Evolutionary conservation across 164 flowering plant species (phyloP).

Genomic region (Saururus chinensis): DNA sequence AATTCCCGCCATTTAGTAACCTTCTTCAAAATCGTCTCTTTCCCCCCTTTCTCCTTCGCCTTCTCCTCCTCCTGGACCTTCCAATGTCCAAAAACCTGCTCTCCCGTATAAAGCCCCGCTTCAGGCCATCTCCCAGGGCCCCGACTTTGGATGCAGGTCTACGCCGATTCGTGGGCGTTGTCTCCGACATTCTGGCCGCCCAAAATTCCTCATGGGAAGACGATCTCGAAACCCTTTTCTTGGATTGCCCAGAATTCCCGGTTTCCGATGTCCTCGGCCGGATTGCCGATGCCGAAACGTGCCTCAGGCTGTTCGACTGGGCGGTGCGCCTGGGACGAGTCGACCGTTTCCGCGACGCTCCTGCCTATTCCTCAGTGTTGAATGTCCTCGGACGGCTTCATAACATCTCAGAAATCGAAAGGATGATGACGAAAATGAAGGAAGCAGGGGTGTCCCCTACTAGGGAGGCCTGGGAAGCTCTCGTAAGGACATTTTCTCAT

Average conservation of each 20-base stretch:
- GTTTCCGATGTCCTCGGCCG: constrained; percentile 5
- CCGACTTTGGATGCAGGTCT: background rate
- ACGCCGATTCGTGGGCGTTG: background rate
- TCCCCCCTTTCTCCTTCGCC: no score
- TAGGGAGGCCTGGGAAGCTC: background rate
- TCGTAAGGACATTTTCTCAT: background rate
- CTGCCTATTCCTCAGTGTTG: background rate
- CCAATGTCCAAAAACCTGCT: constrained; percentile 3
- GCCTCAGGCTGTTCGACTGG: constrained; percentile 4
- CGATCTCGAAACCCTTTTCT: background rate
- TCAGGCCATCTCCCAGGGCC: background rate
- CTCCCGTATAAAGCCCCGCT: constrained; percentile 4
- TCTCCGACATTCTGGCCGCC: background rate
- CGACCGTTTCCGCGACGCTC: background rate
- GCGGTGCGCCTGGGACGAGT: background rate
- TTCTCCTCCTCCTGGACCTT: background rate
- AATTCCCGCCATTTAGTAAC: no score
- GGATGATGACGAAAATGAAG: background rate
- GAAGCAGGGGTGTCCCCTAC: background rate
- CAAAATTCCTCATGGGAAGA: background rate
- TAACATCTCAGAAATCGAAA: background rate
- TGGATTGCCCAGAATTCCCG: background rate
- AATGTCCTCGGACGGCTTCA: background rate
- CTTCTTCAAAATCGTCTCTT: no score
- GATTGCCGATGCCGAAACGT: background rate